Conservation (phyloP, 2,329 filamentous ascomycete genomes). For the Phialophora chinensis region DNA sequence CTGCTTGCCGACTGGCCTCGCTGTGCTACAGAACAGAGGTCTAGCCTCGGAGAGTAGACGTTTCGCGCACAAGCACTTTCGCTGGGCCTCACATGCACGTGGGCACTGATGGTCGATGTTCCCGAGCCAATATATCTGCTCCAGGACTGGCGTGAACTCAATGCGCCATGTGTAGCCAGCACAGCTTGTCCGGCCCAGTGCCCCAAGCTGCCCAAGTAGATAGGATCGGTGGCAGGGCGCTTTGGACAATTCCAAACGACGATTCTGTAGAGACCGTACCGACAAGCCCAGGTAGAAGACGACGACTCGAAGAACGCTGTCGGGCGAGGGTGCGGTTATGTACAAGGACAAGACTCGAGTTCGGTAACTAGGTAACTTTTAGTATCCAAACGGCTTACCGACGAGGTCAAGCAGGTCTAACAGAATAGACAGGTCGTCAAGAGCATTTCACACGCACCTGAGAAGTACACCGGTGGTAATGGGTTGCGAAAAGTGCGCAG, state of each 20-base stretch:
- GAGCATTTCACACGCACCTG: slow-evolving; percentile 23
- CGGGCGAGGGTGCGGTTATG: slow-evolving; percentile 13
- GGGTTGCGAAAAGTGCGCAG: slow-evolving; percentile 17
- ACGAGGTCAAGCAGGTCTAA: neutral
- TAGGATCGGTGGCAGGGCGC: neutral
- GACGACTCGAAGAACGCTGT: slow-evolving; percentile 9
- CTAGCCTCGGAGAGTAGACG: too few species aligned
- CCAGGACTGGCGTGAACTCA: neutral
- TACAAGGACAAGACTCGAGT: slow-evolving; percentile 14
- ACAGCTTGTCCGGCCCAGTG: neutral
- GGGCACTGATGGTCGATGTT: neutral
- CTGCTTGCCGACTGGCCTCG: too few species aligned
- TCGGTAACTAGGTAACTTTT: slow-evolving; percentile 8
- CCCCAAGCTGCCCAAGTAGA: neutral
- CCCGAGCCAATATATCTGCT: neutral
- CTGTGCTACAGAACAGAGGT: too few species aligned
- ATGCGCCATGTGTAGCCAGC: slow-evolving; percentile 5
- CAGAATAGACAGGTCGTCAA: neutral
- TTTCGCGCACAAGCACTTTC: neutral
- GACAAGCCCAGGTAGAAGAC: neutral
- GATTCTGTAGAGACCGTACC: slow-evolving; percentile 22
- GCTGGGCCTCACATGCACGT: neutral
- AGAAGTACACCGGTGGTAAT: slow-evolving; percentile 10
- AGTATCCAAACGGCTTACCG: slow-evolving; percentile 6
- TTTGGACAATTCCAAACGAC: slow-evolving; percentile 4